Evolutionary conservation across 2,329 filamentous ascomycete genomes (phyloP), one percentile per base, ranked within the genome.

Genomic region (Bipolaris gigantea): DNA sequence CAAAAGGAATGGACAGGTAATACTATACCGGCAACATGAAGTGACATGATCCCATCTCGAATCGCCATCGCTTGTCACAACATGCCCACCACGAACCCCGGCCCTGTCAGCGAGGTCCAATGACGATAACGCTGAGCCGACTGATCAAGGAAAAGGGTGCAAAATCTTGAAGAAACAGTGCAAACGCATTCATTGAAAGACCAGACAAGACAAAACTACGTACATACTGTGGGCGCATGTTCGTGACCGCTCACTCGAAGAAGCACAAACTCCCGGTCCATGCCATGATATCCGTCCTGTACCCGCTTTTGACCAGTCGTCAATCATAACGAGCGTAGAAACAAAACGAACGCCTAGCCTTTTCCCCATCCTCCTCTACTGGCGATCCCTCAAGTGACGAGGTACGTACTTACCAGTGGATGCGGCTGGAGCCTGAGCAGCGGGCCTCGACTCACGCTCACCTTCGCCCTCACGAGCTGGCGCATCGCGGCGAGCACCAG

Each of bases 391-490:
- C 57, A 54, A 66, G 55, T 76, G 76, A 44, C 74, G 74, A 23
- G 74, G 75, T 60, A 73, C 70, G 55, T 76, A 77, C 64, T 73
- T 75, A 36, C 74, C 74, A 59, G 70, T 72, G 48, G 46, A 40
- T 32, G 46, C 30, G 21, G 65, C 66, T 7, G 66, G 40, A 40
- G 51, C 66, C 46, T 67, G 63, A 8, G 66, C 60, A 44, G 69
- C 62, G 19, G 59, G 58, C 30, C 65, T 65, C 5, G 63, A 48
- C 55, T 65, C 63, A 27, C 58, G 49, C 57, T 72, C 65, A 33
- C 66, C 54, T 10, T 44, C 42, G 42, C 42, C 42, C 27, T 44
- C 42, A 34, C 42, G 64, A 34, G 50, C 48, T 32, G 56, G 48
- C 18, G 61, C 64, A 45, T 70, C 65, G 40, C 69, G 67, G 32